Evolutionary conservation across 2,329 filamentous ascomycete species (phyloP).

Genomic region (Blastomyces percursus): DNA sequence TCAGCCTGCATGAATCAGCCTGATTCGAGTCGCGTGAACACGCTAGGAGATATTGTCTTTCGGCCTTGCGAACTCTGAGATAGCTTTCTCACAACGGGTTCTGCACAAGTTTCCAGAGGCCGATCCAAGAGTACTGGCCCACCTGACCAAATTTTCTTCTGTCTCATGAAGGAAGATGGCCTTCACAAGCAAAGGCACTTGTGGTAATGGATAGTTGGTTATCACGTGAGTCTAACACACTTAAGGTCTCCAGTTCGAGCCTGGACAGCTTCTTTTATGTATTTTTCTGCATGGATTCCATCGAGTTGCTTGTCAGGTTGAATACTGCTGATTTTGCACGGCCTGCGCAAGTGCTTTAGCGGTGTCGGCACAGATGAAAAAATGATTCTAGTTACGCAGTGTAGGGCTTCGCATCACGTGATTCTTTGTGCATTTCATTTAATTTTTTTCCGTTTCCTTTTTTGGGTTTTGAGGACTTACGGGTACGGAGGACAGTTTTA

Average conservation of each 20-base stretch:
- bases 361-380: too few species aligned
- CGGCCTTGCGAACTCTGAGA: neutral
- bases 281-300: neutral
- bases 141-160: neutral
- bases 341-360: neutral
- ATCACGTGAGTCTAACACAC: slow-evolving; percentile 5
- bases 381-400: neutral
- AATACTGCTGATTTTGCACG: neutral
- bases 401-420: neutral
- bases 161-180: neutral
- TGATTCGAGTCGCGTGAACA: neutral
- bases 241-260: slow-evolving; percentile 3
- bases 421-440: too few species aligned
- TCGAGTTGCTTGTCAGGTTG: neutral
- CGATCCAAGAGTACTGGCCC: neutral
- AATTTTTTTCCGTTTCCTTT: too few species aligned
- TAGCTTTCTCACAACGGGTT: neutral
- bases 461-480: too few species aligned
- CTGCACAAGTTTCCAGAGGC: neutral
- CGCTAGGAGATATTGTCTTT: neutral
- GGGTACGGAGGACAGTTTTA: too few species aligned
- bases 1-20: neutral
- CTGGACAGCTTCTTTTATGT: neutral
- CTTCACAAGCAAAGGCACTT: neutral
- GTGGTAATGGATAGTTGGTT: slow-evolving; percentile 4